phyloP scores from a whole-genome alignment of 2,329 filamentous ascomycete species.

The Rhynchosporium graminicola region DNA sequence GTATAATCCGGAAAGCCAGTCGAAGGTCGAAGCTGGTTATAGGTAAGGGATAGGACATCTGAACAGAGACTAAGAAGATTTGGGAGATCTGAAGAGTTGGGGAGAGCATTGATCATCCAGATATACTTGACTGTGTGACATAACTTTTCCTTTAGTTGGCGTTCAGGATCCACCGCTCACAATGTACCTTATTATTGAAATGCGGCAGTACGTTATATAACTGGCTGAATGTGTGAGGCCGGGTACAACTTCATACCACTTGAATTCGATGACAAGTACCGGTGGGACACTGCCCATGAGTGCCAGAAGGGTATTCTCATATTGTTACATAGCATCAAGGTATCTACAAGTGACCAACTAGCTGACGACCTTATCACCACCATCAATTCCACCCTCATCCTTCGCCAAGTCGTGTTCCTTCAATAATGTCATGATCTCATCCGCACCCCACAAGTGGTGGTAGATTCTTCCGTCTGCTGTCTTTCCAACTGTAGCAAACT shows the following conservation, averaged over 20 bases:
- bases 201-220: background rate
- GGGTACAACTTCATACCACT: background rate
- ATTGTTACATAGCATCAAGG: conserved; percentile 35
- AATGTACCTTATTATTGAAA: background rate
- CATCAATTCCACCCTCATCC: conserved; percentile 54
- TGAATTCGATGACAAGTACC: background rate
- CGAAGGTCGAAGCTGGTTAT: background rate
- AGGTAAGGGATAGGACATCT: background rate
- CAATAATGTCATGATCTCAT: conserved; percentile 91
- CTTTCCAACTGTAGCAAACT: conserved; percentile 97
- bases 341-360: conserved; percentile 27
- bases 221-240: background rate
- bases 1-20: background rate
- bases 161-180: background rate
- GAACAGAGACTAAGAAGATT: background rate
- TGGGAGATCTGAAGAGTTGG: background rate
- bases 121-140: background rate
- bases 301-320: conserved; percentile 22
- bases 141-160: background rate
- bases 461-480: conserved; percentile 96
- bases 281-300: background rate
- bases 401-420: conserved; percentile 96
- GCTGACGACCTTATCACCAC: conserved; percentile 38
- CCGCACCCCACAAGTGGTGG: conserved; percentile 94
- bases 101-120: background rate